A percentile compares a stretch with the other conserved stretches of the same genome.
These are phyloP conservation scores for Myriosclerotinia scirpicola DNA, from an alignment of 2,329 filamentous ascomycete species.

Conservation along the genomic window DNA sequence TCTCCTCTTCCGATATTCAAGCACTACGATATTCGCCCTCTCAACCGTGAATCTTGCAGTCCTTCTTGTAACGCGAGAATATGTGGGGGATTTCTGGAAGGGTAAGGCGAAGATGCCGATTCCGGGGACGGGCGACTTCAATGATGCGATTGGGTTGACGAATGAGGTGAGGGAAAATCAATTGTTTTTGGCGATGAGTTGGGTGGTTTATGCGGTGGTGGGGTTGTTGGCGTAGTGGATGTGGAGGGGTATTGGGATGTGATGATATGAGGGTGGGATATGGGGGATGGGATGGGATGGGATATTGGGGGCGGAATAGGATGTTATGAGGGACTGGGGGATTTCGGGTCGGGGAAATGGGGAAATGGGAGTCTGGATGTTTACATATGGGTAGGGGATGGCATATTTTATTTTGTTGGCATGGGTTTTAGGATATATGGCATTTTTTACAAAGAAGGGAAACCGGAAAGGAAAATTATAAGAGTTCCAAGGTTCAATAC, in stretches of 20 bases:
- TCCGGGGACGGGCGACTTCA: neutral
- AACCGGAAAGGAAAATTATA: neutral
- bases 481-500: neutral
- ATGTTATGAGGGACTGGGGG: too few species aligned
- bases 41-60: neutral
- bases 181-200: neutral
- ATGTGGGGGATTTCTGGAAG: constrained; percentile 21
- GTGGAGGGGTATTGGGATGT: neutral
- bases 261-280: too few species aligned
- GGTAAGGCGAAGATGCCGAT: constrained; percentile 9
- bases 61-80: neutral
- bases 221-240: constrained; percentile 7
- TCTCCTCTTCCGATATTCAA: neutral
- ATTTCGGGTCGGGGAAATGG: too few species aligned
- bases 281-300: neutral
- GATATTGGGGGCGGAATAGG: too few species aligned
- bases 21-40: neutral
- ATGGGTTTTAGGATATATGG: neutral
- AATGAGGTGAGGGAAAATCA: neutral
- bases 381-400: neutral
- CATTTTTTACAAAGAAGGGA: neutral
- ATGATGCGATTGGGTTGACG: constrained; percentile 21
- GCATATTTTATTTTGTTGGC: neutral
- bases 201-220: constrained; percentile 2
- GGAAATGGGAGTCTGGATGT: too few species aligned